A percentile compares a stretch with the other conserved stretches of the same genome.
phyloP scores from a whole-genome alignment of 73 alveolate genomes.

The Durusdinium trenchii region DNA sequence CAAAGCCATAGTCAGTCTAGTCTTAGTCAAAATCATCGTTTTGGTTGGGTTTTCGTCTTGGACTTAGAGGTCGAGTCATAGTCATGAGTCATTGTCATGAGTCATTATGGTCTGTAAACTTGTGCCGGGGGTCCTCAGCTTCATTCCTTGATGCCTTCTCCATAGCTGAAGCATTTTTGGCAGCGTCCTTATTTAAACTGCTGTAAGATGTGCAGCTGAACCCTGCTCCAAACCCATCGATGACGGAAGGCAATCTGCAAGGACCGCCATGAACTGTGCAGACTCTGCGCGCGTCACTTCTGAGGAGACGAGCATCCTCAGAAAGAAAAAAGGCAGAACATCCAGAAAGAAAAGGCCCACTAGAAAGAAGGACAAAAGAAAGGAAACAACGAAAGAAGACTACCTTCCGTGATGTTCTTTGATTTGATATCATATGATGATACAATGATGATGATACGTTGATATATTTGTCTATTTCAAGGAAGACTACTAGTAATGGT shows the following conservation, averaged over 20 bases:
- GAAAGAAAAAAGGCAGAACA: too few species aligned
- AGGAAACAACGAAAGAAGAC: too few species aligned
- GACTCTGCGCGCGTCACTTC: neutral
- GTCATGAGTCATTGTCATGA: neutral
- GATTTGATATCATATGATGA: too few species aligned
- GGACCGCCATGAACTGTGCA: neutral
- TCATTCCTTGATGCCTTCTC: neutral
- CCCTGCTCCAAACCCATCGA: constrained; percentile 48
- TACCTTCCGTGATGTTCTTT: neutral
- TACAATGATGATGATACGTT: too few species aligned
- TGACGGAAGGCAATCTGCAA: neutral
- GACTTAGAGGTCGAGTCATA: neutral
- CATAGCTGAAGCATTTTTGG: constrained; percentile 16
- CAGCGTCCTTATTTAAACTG: neutral
- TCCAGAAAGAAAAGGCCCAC: too few species aligned
- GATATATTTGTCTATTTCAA: too few species aligned
- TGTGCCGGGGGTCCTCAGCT: neutral
- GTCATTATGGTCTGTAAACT: neutral
- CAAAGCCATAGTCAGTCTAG: neutral
- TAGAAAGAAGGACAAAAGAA: too few species aligned
- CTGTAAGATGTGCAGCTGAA: constrained; percentile 37
- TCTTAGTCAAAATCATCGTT: too few species aligned
- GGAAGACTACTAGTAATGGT: too few species aligned
- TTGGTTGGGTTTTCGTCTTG: neutral
- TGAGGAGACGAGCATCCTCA: neutral